Percentiles rank a stretch among this genome's conserved stretches.
These are phyloP conservation scores for Fraxinus xanthoxyloides DNA, from an alignment of 305 asterid species.

Conservation along the genomic window DNA sequence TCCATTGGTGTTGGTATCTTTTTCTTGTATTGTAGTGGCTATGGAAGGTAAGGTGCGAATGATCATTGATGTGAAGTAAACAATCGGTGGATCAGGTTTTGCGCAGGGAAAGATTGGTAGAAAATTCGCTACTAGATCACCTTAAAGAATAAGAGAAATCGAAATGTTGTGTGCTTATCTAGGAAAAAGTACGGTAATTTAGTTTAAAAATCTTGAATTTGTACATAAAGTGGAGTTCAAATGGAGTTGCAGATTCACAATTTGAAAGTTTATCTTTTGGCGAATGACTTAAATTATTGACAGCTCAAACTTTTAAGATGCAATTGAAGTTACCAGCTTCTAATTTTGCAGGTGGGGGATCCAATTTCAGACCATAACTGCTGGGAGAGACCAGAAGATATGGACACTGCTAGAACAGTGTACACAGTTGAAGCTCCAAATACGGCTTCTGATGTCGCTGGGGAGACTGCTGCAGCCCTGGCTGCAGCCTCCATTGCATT, in stretches of 20 bases:
- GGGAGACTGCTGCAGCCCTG: constrained; percentile 53
- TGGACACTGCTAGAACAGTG: constrained; percentile 48
- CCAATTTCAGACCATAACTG: constrained; percentile 50
- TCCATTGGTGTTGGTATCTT: not conserved
- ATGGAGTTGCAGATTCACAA: not conserved
- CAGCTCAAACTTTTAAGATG: not conserved
- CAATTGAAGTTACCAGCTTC: not conserved
- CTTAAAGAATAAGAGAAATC: not conserved
- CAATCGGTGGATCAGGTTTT: not conserved
- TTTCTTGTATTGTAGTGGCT: not conserved
- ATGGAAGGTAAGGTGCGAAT: not conserved
- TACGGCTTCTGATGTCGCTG: constrained; percentile 51
- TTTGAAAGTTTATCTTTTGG: not conserved
- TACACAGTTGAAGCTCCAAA: constrained; percentile 39
- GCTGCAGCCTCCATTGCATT: constrained; percentile 52
- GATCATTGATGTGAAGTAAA: not conserved
- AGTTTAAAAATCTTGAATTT: not conserved
- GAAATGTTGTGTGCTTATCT: not conserved
- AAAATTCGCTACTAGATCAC: not conserved
- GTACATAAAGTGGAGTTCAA: not conserved
- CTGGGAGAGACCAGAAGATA: constrained; percentile 54
- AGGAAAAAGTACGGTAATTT: not conserved
- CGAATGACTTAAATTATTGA: not conserved
- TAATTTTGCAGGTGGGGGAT: constrained; percentile 40
- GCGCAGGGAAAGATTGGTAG: not conserved